Conservation (phyloP, 352 stramenopile species). For the Blastocystis sp. region DNA sequence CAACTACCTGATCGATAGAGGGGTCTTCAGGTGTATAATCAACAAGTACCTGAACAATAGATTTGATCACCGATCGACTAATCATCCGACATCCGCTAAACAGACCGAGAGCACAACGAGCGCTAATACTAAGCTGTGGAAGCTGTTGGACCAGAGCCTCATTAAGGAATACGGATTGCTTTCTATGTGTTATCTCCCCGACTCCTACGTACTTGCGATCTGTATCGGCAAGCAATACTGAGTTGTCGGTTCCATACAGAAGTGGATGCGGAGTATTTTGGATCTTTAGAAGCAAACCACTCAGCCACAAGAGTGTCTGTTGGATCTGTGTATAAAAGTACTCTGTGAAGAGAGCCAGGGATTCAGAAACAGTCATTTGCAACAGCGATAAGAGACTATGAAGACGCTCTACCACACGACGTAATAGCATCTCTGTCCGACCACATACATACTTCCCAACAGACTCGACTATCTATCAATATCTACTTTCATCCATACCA, state of each 20-base stretch:
- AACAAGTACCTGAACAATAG: background rate
- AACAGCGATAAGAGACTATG: slow-evolving; percentile 29
- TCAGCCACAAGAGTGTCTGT: slow-evolving; percentile 24
- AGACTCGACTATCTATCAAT: background rate
- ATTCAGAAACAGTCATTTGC: background rate
- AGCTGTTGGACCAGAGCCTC: background rate
- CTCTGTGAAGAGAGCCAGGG: slow-evolving; percentile 16
- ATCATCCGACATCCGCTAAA: background rate
- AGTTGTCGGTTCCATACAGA: background rate
- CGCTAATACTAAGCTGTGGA: background rate
- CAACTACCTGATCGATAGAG: background rate
- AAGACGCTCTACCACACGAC: background rate
- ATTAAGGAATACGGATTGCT: background rate
- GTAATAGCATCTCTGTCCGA: background rate
- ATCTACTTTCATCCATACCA: background rate
- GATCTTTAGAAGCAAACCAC: background rate
- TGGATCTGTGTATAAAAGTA: slow-evolving; percentile 63
- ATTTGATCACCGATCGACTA: background rate
- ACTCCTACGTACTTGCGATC: background rate
- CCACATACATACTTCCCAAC: background rate
- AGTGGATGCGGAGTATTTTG: slow-evolving; percentile 4
- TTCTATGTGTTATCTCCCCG: background rate
- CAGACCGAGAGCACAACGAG: background rate
- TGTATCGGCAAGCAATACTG: background rate
- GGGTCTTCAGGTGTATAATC: slow-evolving; percentile 10